These are phyloP conservation scores for Xylaria grammica DNA, from an alignment of 495 filamentous ascomycete genomes.

Conservation along the genomic window DNA sequence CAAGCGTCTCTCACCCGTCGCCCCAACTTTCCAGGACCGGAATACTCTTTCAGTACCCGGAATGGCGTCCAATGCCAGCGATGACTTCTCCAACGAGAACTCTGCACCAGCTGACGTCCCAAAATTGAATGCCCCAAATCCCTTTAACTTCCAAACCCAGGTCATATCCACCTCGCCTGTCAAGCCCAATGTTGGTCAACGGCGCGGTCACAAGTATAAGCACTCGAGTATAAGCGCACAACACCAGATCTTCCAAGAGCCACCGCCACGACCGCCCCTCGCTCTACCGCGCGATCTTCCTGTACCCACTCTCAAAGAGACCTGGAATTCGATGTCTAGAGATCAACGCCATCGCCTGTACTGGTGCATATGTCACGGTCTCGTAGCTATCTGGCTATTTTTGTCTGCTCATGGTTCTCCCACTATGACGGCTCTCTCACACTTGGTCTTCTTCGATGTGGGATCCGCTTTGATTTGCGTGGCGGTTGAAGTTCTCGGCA, in stretches of 20 bases:
- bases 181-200: slow-evolving; percentile 87
- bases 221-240: slow-evolving; percentile 86
- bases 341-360: slow-evolving; percentile 81
- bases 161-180: slow-evolving; percentile 76
- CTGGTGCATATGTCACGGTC: slow-evolving; percentile 90
- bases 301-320: slow-evolving; percentile 88
- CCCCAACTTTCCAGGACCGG: slow-evolving; percentile 51
- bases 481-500: slow-evolving; percentile 86
- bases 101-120: slow-evolving; percentile 30
- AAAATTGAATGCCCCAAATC: slow-evolving; percentile 52
- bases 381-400: slow-evolving; percentile 80
- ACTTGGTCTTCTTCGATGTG: slow-evolving; percentile 93
- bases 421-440: slow-evolving; percentile 89
- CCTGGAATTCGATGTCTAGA: slow-evolving; percentile 79
- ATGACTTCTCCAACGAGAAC: slow-evolving; percentile 35
- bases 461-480: slow-evolving; percentile 92
- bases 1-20: slow-evolving; percentile 68
- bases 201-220: slow-evolving; percentile 96
- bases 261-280: slow-evolving; percentile 84
- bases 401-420: slow-evolving; percentile 86
- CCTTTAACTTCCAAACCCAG: slow-evolving; percentile 95
- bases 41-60: not conserved
- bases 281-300: slow-evolving; percentile 91
- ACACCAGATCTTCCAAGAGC: slow-evolving; percentile 95
- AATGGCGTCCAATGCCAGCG: slow-evolving; percentile 43